phyloP scores from a whole-genome alignment of 371 early-diverging fungal genomes.

The Cokeromyces recurvatus region DNA sequence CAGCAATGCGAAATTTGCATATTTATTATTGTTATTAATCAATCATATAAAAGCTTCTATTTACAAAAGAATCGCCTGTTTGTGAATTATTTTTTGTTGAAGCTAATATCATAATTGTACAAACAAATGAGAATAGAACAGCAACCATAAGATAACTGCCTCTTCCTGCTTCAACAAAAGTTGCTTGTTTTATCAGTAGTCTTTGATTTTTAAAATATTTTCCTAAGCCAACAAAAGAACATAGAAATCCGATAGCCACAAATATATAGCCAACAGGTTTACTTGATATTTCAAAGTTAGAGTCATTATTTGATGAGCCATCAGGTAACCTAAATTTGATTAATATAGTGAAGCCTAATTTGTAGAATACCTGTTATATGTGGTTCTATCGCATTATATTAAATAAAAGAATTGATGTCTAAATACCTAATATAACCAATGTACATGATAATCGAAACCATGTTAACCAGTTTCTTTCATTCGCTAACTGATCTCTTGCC shows the following conservation, averaged over 20 bases:
- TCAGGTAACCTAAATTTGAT: slow-evolving; percentile 37
- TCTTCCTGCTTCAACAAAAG: slow-evolving; percentile 37
- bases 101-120: slow-evolving; percentile 33
- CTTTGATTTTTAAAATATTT: slow-evolving; percentile 38
- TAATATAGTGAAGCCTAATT: slow-evolving; percentile 36
- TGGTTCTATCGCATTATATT: too few species aligned
- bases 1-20: too few species aligned
- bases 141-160: slow-evolving; percentile 24
- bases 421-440: slow-evolving; percentile 33
- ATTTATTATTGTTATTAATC: too few species aligned
- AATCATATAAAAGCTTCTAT: too few species aligned
- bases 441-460: slow-evolving; percentile 38
- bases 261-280: slow-evolving; percentile 31
- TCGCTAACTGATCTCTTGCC: slow-evolving; percentile 37
- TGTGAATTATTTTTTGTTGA: slow-evolving; percentile 3
- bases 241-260: slow-evolving; percentile 27
- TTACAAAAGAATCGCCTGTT: too few species aligned
- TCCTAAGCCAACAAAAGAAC: slow-evolving; percentile 26
- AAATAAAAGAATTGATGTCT: background rate
- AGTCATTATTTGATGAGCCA: background rate
- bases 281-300: slow-evolving; percentile 5
- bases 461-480: slow-evolving; percentile 43
- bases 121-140: slow-evolving; percentile 26
- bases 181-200: slow-evolving; percentile 21
- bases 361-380: too few species aligned